phyloP scores from a whole-genome alignment of 495 filamentous ascomycete genomes.

The Amorphotheca resinae region DNA sequence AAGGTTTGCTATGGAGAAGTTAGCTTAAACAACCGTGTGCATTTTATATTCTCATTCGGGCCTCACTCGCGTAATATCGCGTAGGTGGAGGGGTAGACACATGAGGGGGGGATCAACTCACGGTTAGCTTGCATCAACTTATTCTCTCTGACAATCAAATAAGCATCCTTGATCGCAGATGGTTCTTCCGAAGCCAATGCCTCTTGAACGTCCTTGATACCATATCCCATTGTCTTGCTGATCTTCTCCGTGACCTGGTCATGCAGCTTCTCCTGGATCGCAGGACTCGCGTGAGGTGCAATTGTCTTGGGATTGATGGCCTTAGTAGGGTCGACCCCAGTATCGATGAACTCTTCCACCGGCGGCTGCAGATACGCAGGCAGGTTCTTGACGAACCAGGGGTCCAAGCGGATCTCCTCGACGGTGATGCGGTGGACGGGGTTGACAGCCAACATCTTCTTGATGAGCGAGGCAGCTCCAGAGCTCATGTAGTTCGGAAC shows the following conservation, averaged over 20 bases:
- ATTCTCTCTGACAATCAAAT: conserved; percentile 94
- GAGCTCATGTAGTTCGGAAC: conserved; percentile 78
- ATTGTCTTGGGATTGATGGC: conserved; percentile 72
- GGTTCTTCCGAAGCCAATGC: conserved; percentile 84
- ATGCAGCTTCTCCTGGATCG: conserved; percentile 79
- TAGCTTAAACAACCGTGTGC: too few relatives aligned
- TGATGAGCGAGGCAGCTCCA: conserved; percentile 75
- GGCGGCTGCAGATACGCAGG: conserved; percentile 76
- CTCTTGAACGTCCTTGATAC: conserved; percentile 86
- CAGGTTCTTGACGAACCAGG: conserved; percentile 84
- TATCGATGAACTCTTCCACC: conserved; percentile 86
- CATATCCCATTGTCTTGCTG: conserved; percentile 95
- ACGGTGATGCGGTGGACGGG: conserved; percentile 89
- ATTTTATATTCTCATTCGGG: too few relatives aligned
- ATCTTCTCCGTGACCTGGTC: conserved; percentile 87
- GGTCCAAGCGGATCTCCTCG: conserved; percentile 83
- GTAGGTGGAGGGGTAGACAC: too few relatives aligned
- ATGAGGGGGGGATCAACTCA: conserved; percentile 39
- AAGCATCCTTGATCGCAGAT: conserved; percentile 96
- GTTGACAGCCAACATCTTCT: conserved; percentile 89
- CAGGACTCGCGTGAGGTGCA: conserved; percentile 60
- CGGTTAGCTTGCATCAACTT: conserved; percentile 93
- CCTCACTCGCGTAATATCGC: too few relatives aligned
- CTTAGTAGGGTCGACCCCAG: conserved; percentile 82
- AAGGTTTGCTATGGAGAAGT: conserved; percentile 24